These are phyloP conservation scores for Saturnispora galanensis DNA, from an alignment of 805 yeast species.

Conservation along the genomic window DNA sequence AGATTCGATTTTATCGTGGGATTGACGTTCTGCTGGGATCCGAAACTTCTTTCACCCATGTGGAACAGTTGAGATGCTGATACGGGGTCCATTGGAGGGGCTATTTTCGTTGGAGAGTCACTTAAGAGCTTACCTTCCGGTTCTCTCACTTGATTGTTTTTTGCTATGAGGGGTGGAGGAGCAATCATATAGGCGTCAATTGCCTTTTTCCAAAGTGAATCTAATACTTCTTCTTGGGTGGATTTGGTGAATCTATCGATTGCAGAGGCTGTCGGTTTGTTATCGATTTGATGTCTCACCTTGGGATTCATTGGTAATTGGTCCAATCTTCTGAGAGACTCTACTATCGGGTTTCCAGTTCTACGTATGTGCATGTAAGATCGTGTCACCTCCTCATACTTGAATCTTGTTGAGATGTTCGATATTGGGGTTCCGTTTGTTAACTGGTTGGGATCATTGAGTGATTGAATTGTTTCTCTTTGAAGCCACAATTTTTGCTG, in stretches of 20 bases:
- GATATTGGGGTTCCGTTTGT: constrained; percentile 19
- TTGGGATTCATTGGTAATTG: not conserved
- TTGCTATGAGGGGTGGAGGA: not conserved
- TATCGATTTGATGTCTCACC: constrained; percentile 1
- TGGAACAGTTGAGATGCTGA: constrained; percentile 5
- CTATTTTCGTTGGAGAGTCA: not conserved
- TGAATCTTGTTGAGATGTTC: constrained; percentile 49
- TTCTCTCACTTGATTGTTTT: not conserved
- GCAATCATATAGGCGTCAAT: not conserved
- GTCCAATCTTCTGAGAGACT: constrained; percentile 45
- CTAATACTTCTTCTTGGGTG: constrained; percentile 4
- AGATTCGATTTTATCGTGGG: too few relatives aligned
- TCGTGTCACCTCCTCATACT: constrained; percentile 66
- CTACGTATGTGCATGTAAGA: constrained; percentile 65
- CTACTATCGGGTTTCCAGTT: constrained; percentile 59
- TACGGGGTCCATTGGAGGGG: not conserved
- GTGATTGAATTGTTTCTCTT: constrained; percentile 49
- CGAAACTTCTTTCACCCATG: constrained; percentile 8
- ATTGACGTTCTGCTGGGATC: not conserved
- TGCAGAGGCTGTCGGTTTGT: too few relatives aligned
- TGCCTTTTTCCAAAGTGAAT: constrained; percentile 12
- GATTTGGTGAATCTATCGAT: not conserved
- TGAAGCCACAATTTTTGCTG: constrained; percentile 82
- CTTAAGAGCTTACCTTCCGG: not conserved
- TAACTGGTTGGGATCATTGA: constrained; percentile 39